Conservation (phyloP, 2,329 filamentous ascomycete species). For the Fusarium floridanum region DNA sequence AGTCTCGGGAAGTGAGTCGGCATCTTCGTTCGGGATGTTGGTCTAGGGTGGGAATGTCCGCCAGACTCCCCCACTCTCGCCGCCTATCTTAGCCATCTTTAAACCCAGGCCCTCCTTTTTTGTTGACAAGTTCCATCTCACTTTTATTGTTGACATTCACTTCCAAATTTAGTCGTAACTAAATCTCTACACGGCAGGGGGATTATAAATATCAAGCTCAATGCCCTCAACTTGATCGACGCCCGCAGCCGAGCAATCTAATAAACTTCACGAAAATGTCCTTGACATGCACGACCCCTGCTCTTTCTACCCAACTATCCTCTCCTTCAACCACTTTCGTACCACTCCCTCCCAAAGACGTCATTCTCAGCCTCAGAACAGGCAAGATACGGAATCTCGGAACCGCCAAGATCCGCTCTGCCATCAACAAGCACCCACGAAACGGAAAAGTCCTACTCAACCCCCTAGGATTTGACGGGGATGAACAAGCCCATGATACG, state of each 20-base stretch:
- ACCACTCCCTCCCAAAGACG: constrained; percentile 28
- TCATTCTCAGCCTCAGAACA: constrained; percentile 33
- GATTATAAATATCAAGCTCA: not conserved
- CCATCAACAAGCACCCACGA: constrained; percentile 32
- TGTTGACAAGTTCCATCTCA: too few species aligned
- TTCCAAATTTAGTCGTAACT: too few species aligned
- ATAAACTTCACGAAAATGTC: not conserved
- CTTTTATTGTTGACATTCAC: too few species aligned
- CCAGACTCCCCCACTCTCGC: not conserved
- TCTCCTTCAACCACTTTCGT: not conserved
- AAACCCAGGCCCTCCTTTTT: too few species aligned
- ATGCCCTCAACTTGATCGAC: not conserved
- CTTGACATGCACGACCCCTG: not conserved
- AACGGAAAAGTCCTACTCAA: constrained; percentile 27
- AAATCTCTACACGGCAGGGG: too few species aligned
- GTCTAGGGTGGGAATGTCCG: not conserved
- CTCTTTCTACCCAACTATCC: not conserved
- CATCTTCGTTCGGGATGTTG: not conserved
- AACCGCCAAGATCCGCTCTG: constrained; percentile 32
- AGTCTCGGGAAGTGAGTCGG: not conserved
- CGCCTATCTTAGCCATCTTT: too few species aligned
- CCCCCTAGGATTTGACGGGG: constrained; percentile 24
- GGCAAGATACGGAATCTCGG: constrained; percentile 31
- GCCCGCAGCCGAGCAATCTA: too few species aligned
- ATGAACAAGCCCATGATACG: constrained; percentile 31